phyloP scores from a whole-genome alignment of 2,329 filamentous ascomycete genomes.

The Botrytis elliptica region DNA sequence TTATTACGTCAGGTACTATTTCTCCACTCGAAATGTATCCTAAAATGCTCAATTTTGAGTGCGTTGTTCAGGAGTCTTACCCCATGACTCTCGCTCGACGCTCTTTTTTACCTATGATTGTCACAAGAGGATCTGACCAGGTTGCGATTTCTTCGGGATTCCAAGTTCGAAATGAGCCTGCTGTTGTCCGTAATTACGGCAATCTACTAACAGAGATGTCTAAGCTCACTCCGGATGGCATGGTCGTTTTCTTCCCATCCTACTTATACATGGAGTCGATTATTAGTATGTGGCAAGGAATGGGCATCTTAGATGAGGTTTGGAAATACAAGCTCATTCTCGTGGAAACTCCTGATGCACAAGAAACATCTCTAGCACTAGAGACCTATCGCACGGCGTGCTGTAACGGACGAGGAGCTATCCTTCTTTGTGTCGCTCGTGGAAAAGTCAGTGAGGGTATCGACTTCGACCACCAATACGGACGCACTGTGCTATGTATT shows the following conservation, averaged over 20 bases:
- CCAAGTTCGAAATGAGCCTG: constrained; percentile 91
- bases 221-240: constrained; percentile 91
- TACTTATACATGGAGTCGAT: constrained; percentile 99
- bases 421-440: constrained; percentile 90
- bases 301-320: constrained; percentile 95
- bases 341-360: constrained; percentile 94
- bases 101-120: constrained; percentile 98
- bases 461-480: constrained; percentile 98
- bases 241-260: constrained; percentile 99
- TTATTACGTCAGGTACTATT: constrained; percentile 96
- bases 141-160: constrained; percentile 91
- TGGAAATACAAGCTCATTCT: constrained; percentile 99
- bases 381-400: constrained; percentile 98
- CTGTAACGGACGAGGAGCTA: constrained; percentile 91
- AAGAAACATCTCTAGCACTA: constrained; percentile 91
- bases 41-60: constrained; percentile 92
- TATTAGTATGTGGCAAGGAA: constrained; percentile 98
- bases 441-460: constrained; percentile 98
- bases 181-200: constrained; percentile 96
- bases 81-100: constrained; percentile 90
- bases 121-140: constrained; percentile 92
- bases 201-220: constrained; percentile 92
- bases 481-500: constrained; percentile 91
- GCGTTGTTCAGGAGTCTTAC: constrained; percentile 95
- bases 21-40: constrained; percentile 98